A percentile compares a stretch with the other conserved stretches of the same genome.
Evolutionary conservation across 805 yeast species (phyloP).

Genomic region (Yamadazyma ubonensis): DNA sequence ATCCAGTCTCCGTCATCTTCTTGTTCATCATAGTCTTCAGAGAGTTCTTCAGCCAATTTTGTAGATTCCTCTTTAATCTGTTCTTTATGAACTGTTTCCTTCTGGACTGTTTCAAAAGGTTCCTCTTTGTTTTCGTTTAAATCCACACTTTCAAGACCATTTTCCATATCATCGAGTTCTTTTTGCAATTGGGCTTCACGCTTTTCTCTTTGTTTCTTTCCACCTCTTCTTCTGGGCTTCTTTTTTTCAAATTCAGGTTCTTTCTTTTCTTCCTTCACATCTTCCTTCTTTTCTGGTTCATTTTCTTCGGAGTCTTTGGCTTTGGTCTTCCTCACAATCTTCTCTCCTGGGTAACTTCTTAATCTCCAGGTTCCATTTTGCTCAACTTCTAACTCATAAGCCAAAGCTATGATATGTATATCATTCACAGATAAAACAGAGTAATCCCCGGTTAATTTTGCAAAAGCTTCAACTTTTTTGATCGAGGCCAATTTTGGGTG

Average conservation of each 20-base stretch:
- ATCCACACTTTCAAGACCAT: slow-evolving; percentile 3
- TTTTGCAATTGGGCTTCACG: slow-evolving; percentile 40
- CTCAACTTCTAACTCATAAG: slow-evolving; percentile 83
- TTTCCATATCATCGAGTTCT: slow-evolving; percentile 22
- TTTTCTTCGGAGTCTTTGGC: slow-evolving; percentile 13
- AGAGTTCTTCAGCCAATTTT: too few relatives aligned
- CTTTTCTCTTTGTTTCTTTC: slow-evolving; percentile 62
- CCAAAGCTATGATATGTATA: slow-evolving; percentile 86
- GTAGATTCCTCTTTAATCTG: slow-evolving; percentile 15
- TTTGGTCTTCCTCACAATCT: slow-evolving; percentile 19
- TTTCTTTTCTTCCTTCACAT: slow-evolving; percentile 14
- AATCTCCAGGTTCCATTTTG: slow-evolving; percentile 66
- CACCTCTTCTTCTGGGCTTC: slow-evolving; percentile 56
- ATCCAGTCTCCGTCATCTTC: slow-evolving; percentile 92
- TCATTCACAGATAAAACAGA: slow-evolving; percentile 87
- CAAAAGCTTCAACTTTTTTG: slow-evolving; percentile 67
- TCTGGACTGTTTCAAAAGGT: too few relatives aligned
- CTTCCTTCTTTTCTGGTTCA: slow-evolving; percentile 9
- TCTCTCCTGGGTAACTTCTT: slow-evolving; percentile 72
- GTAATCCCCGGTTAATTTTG: slow-evolving; percentile 88
- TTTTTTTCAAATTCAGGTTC: slow-evolving; percentile 9
- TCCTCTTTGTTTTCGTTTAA: not conserved
- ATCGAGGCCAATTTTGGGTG: slow-evolving; percentile 74
- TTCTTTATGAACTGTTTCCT: too few relatives aligned
- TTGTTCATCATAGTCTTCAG: slow-evolving; percentile 64